Base-by-base conservation (phyloP, 495 filamentous ascomycete species). In the Neurospora sp. region DNA sequence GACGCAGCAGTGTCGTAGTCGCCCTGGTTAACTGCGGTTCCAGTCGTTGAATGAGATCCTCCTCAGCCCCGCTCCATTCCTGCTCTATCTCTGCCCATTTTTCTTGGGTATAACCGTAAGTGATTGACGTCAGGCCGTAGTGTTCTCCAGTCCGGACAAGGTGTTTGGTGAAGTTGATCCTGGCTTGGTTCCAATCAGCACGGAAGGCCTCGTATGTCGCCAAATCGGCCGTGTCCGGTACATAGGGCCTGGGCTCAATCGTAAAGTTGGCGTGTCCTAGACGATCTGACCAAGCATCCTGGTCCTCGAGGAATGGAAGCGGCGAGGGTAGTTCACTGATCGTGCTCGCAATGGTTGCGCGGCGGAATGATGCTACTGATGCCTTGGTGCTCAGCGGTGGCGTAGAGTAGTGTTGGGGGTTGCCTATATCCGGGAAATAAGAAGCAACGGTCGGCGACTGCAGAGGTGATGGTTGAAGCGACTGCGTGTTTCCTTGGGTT, bases 211-310 rank as follows among this genome's bases (percentile, higher is more conserved):
- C 88, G 73, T 93, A 90, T 10, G 88, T 85, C 9, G 87, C 84
- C 1, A 91, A 74, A 44, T 80, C 80, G 71, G 89, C 86, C 0
- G 75, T 76, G 39, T 90, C 86, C 0, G 93, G 92, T 12, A 86
- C 75, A 76, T 98, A 97, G 0, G 94, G 94, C 77, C 89, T 90
- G 2, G 94, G 94, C 18, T 89, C 83, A 74, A 98, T 96, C 76
- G 88, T 94, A 82, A 94, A 98, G 78, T 98, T 97, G 61, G 94
- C 93, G 78, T 98, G 94, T 16, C 94, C 94, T 4, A 98, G 88
- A 72, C 89, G 89, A 75, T 89, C 87, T 7, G 93, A 89, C 94
- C 94, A 97, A 72, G 89, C 86, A 79, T 98, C 94, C 31, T 88
- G 85, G 69, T 92, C 88, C 7, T 88, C 85, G 0, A 92, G 82